phyloP scores from a whole-genome alignment of 768 basidiomycete genomes.

The Tylopilus vinaceipallidus region DNA sequence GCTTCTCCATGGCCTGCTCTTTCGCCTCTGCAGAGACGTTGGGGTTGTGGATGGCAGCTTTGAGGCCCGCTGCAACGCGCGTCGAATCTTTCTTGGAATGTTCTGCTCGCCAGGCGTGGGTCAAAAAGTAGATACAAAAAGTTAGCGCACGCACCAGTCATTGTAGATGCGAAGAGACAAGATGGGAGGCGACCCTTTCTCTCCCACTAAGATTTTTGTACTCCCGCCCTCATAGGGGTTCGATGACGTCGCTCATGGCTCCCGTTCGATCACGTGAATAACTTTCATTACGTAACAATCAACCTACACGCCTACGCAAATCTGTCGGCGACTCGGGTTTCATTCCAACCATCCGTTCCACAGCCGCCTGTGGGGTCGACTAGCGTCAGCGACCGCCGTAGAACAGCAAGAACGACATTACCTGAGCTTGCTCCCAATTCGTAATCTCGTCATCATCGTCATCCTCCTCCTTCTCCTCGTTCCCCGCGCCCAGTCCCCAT shows the following conservation, averaged over 20 bases:
- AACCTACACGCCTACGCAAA: conserved; percentile 27
- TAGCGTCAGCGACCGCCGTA: no score
- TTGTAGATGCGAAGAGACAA: not conserved
- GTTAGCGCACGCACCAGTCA: conserved; percentile 10
- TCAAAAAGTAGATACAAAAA: not conserved
- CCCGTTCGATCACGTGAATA: conserved; percentile 11
- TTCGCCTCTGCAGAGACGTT: conserved; percentile 56
- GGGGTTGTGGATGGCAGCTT: conserved; percentile 59
- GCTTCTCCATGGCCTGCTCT: conserved; percentile 42
- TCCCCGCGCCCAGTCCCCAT: conserved; percentile 69
- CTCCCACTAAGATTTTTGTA: no score
- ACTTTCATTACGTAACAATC: conserved; percentile 3
- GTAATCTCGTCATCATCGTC: conserved; percentile 63
- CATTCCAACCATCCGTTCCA: conserved; percentile 61
- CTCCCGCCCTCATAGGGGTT: conserved; percentile 11
- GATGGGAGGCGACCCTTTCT: not conserved
- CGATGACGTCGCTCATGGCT: conserved; percentile 14
- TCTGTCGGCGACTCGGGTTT: conserved; percentile 31
- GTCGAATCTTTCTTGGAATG: conserved; percentile 37
- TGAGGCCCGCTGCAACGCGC: conserved; percentile 55
- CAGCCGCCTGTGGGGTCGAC: conserved; percentile 51
- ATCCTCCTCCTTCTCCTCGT: conserved; percentile 58
- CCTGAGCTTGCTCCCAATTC: conserved; percentile 75
- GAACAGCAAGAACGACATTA: conserved; percentile 24
- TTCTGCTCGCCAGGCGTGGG: conserved; percentile 10